These are phyloP conservation scores for Endoconidiophora polonica DNA, from an alignment of 2,329 filamentous ascomycete species.

Conservation along the genomic window DNA sequence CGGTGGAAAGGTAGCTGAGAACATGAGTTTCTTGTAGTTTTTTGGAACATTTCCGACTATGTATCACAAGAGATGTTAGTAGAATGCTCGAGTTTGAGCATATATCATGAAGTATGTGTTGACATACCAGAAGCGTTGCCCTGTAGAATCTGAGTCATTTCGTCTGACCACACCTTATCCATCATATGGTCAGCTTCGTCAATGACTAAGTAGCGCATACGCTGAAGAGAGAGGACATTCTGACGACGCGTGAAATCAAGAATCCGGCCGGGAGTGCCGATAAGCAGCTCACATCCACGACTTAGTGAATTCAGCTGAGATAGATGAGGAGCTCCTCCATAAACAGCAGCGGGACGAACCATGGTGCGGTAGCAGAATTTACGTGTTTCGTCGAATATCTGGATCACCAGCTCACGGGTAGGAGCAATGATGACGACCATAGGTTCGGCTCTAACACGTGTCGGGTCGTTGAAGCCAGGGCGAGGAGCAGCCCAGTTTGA, in stretches of 20 bases:
- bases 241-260: conserved; percentile 65
- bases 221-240: conserved; percentile 50
- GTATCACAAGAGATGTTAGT: no score
- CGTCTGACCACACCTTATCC: conserved; percentile 57
- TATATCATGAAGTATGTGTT: conserved; percentile 4
- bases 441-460: conserved; percentile 58
- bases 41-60: no score
- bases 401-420: conserved; percentile 76
- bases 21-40: conserved; percentile 44
- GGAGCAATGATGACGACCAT: conserved; percentile 74
- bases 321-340: conserved; percentile 61
- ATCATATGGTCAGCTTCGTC: conserved; percentile 96
- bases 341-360: conserved; percentile 79
- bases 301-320: conserved; percentile 57
- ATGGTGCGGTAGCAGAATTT: conserved; percentile 89
- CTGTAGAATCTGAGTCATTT: conserved; percentile 47
- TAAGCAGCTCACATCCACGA: conserved; percentile 76
- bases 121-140: conserved; percentile 27
- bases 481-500: conserved; percentile 70
- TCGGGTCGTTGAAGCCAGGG: conserved; percentile 36
- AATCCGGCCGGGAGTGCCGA: conserved; percentile 77
- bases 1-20: conserved; percentile 88
- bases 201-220: conserved; percentile 67
- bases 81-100: no score
- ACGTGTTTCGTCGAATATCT: conserved; percentile 89